These are phyloP conservation scores for Carnegiea gigantea DNA, from an alignment of 179 eudicot genomes.

Conservation along the genomic window DNA sequence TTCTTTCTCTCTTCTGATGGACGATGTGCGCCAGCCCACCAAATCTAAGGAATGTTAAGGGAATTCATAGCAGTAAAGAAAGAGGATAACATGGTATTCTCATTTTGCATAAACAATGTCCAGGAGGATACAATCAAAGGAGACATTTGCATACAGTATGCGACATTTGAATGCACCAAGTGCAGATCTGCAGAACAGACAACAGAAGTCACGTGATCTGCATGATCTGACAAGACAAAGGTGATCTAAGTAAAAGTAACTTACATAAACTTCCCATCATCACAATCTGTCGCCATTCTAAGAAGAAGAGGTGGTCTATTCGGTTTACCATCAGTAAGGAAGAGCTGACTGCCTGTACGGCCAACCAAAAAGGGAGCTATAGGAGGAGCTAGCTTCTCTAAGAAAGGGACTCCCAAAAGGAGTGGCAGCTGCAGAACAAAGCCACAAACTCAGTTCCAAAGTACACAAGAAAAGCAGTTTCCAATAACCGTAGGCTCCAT, in stretches of 20 bases:
- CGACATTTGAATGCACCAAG: slow-evolving; percentile 89
- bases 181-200: slow-evolving; percentile 69
- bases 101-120: not conserved
- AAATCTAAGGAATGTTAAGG: slow-evolving; percentile 71
- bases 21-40: slow-evolving; percentile 99
- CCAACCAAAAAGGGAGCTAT: slow-evolving; percentile 78
- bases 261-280: slow-evolving; percentile 79
- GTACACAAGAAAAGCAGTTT: not conserved
- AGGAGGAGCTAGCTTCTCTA: slow-evolving; percentile 89
- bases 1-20: slow-evolving; percentile 89
- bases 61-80: slow-evolving; percentile 16
- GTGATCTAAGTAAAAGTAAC: slow-evolving; percentile 27
- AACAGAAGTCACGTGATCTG: slow-evolving; percentile 15
- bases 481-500: not conserved
- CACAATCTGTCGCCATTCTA: slow-evolving; percentile 84
- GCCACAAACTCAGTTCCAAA: slow-evolving; percentile 17
- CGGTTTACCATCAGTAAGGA: slow-evolving; percentile 90
- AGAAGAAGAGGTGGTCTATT: slow-evolving; percentile 80
- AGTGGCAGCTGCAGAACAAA: slow-evolving; percentile 67
- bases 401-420: slow-evolving; percentile 77
- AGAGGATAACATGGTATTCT: not conserved
- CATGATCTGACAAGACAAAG: not conserved
- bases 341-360: slow-evolving; percentile 90
- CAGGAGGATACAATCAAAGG: slow-evolving; percentile 94
- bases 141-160: slow-evolving; percentile 84